Conservation (phyloP, 169 alveolate genomes). For the Miamiensis avidus region DNA sequence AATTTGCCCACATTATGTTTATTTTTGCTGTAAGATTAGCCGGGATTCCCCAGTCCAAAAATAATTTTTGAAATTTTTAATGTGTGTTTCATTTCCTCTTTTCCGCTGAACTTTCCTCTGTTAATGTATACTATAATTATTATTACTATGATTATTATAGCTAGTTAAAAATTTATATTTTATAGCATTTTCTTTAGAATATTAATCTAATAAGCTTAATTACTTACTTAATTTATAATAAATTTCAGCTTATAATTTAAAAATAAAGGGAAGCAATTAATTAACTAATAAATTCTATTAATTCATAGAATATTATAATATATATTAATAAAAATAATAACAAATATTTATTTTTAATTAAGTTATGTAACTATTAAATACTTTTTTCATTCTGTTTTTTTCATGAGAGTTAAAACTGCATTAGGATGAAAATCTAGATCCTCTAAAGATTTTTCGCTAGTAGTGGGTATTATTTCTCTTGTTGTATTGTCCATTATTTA, state of each 20-base stretch:
- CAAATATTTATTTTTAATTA: too few relatives aligned
- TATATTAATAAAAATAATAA: too few relatives aligned
- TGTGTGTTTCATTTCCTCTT: not conserved
- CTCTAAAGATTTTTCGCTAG: not conserved
- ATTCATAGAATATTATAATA: too few relatives aligned
- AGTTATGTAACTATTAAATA: too few relatives aligned
- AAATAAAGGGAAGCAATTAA: too few relatives aligned
- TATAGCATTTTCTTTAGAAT: not conserved
- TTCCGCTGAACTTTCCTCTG: too few relatives aligned
- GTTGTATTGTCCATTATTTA: not conserved
- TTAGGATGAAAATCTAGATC: conserved; percentile 19
- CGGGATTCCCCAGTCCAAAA: conserved; percentile 36
- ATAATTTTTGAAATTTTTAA: not conserved
- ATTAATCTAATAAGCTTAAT: too few relatives aligned
- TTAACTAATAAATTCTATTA: too few relatives aligned
- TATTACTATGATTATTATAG: not conserved
- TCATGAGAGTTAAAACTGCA: conserved; percentile 3
- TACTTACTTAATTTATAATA: not conserved
- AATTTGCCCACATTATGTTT: conserved; percentile 25
- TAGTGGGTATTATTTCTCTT: not conserved
- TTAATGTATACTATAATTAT: not conserved
- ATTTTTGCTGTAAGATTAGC: not conserved
- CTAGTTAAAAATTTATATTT: too few relatives aligned
- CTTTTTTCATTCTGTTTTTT: too few relatives aligned
- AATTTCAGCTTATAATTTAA: too few relatives aligned